phyloP scores from a whole-genome alignment of 2,329 filamentous ascomycete species.

The Curvularia lunata region DNA sequence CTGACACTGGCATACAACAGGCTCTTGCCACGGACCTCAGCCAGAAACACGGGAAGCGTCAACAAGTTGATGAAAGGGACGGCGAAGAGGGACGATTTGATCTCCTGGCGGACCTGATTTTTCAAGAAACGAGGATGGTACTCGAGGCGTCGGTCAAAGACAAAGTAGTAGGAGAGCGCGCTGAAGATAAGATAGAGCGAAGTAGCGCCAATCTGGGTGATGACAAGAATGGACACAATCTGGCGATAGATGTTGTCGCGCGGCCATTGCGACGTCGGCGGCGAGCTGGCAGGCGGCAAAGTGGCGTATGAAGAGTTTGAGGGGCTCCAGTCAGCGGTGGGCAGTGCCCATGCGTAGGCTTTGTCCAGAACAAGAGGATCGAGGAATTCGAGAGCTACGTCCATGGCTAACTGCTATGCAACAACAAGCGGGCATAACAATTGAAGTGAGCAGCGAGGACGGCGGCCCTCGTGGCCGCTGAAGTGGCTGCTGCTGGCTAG shows the following conservation, averaged over 20 bases:
- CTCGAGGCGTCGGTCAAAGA: slow-evolving; percentile 15
- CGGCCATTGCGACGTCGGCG: slow-evolving; percentile 11
- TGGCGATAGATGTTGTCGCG: slow-evolving; percentile 17
- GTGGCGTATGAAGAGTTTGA: slow-evolving; percentile 9
- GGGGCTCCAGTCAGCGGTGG: not conserved
- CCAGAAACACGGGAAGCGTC: slow-evolving; percentile 11
- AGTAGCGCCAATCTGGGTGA: slow-evolving; percentile 13
- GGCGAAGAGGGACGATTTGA: slow-evolving; percentile 10
- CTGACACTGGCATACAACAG: slow-evolving; percentile 7
- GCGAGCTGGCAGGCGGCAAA: slow-evolving; percentile 1
- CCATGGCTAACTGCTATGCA: slow-evolving; percentile 14
- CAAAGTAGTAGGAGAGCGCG: slow-evolving; percentile 9
- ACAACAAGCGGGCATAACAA: slow-evolving; percentile 5
- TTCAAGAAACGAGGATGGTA: slow-evolving; percentile 16
- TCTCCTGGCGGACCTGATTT: slow-evolving; percentile 14
- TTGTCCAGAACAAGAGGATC: slow-evolving; percentile 16
- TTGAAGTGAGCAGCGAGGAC: slow-evolving; percentile 9
- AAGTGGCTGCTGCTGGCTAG: slow-evolving; percentile 7
- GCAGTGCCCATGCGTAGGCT: slow-evolving; percentile 16
- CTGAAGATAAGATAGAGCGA: slow-evolving; percentile 15
- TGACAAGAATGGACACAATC: slow-evolving; percentile 11
- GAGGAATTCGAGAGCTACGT: slow-evolving; percentile 15
- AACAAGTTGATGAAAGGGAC: slow-evolving; percentile 13
- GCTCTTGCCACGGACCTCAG: slow-evolving; percentile 13
- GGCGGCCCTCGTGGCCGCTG: slow-evolving; percentile 8